Evolutionary conservation across 164 flowering plant species (phyloP), one percentile per base, ranked within the genome.

Genomic region (Malania oleifera): DNA sequence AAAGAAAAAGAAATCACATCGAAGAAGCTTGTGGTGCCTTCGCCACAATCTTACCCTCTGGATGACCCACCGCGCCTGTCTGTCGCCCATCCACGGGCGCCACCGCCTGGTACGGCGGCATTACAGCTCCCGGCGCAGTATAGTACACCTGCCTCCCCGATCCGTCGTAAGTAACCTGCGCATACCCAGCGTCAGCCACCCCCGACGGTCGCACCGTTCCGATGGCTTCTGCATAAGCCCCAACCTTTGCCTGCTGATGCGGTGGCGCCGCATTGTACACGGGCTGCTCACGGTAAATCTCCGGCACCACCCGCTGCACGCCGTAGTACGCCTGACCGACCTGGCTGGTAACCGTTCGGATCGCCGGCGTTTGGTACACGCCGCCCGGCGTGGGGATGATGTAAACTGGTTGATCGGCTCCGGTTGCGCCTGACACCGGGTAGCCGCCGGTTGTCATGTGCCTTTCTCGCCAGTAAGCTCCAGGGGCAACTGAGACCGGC

Each of bases 251-350:
- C 61, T 55, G 71, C 24, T 28, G 61, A 28, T 12, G 22, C 19
- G 54, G 62, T 15, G 60, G 65, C 22, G 54, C 74, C 39, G 56
- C 40, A 24, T 62, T 68, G 67, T 82, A 82, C 24, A 75, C 55
- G 14, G 67, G 73, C 34, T 55, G 73, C 8, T 80, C 86, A 34
- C 81, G 56, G 77, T 82, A 79, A 14, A 65, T 63, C 19, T 73
- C 80, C 44, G 70, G 75, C 9, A 67, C 59, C 69, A 77, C 44
- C 59, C 83, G 73, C 62, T 63, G 83, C 65, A 78, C 63, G 23
- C 76, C 69, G 46, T 84, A 87, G 66, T 75, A 84, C 4, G 80
- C 71, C 61, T 84, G 93, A 37, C 73, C 59, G 0, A 63, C 65
- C 14, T 72, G 78, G 17, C 73, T 77, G 15, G 72, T 50, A 46